phyloP scores from a whole-genome alignment of 2,329 filamentous ascomycete genomes.

The Colletotrichum cereale region DNA sequence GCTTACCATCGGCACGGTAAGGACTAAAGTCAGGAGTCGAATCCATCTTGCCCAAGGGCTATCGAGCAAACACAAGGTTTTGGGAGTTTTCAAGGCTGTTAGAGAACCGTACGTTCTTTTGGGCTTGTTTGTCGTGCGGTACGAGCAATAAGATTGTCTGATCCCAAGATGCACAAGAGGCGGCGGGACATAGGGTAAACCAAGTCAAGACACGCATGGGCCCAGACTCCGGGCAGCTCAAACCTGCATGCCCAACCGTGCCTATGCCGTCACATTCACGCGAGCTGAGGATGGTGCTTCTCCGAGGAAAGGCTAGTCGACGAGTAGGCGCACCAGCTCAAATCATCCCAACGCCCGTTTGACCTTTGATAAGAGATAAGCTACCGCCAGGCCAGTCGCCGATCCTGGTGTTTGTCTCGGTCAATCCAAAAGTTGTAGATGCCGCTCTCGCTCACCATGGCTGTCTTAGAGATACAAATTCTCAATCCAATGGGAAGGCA shows the following conservation, averaged over 20 bases:
- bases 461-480: too few relatives aligned
- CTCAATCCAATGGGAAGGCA: neutral
- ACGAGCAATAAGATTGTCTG: neutral
- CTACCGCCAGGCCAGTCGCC: neutral
- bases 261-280: slow-evolving; percentile 36
- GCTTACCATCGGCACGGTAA: slow-evolving; percentile 68
- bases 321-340: slow-evolving; percentile 4
- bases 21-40: slow-evolving; percentile 65
- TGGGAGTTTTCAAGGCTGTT: neutral
- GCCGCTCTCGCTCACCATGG: neutral
- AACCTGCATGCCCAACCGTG: slow-evolving; percentile 6
- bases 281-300: slow-evolving; percentile 37
- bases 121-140: too few relatives aligned
- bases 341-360: slow-evolving; percentile 6
- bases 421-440: neutral
- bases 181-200: neutral
- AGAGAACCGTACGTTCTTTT: neutral
- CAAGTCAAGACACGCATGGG: slow-evolving; percentile 10
- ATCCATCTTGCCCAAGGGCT: slow-evolving; percentile 43
- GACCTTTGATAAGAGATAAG: slow-evolving; percentile 29
- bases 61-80: neutral
- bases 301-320: slow-evolving; percentile 34
- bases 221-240: slow-evolving; percentile 6
- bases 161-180: neutral
- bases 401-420: neutral